These are phyloP conservation scores for Colletotrichum sp. DNA, from an alignment of 2,329 filamentous ascomycete species.

Conservation along the genomic window DNA sequence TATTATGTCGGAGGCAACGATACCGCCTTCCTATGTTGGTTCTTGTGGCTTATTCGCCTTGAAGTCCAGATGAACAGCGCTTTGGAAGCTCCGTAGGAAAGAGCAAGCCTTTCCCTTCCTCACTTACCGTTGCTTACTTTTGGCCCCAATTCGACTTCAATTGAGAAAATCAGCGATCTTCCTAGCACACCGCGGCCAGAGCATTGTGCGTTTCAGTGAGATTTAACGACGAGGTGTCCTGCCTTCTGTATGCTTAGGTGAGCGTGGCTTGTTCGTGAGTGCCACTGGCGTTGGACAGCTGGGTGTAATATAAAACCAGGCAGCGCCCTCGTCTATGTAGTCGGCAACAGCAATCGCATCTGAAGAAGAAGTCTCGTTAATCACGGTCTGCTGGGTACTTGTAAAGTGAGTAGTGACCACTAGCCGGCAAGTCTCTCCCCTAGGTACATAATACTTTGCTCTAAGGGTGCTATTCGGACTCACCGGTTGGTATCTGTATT, in stretches of 20 bases:
- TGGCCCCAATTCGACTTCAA: too few species aligned
- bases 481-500: accelerated
- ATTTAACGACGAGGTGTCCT: too few species aligned
- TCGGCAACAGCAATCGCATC: background rate
- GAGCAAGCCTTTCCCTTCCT: too few species aligned
- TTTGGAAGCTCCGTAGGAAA: too few species aligned
- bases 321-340: background rate
- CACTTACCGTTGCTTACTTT: too few species aligned
- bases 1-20: too few species aligned
- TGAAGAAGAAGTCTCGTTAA: background rate
- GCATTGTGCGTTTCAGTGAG: too few species aligned
- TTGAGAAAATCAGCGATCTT: too few species aligned
- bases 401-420: background rate
- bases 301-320: background rate
- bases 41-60: too few species aligned
- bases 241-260: background rate
- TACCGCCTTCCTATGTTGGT: too few species aligned
- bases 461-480: background rate
- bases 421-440: background rate
- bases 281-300: background rate
- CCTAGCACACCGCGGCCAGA: too few species aligned
- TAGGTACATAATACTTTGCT: background rate
- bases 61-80: too few species aligned
- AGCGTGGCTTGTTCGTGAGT: background rate
- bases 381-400: background rate